Percentiles rank a stretch among this genome's conserved stretches.
phyloP scores from a whole-genome alignment of 2,329 filamentous ascomycete genomes.

The Chrysoporthe puriensis region DNA sequence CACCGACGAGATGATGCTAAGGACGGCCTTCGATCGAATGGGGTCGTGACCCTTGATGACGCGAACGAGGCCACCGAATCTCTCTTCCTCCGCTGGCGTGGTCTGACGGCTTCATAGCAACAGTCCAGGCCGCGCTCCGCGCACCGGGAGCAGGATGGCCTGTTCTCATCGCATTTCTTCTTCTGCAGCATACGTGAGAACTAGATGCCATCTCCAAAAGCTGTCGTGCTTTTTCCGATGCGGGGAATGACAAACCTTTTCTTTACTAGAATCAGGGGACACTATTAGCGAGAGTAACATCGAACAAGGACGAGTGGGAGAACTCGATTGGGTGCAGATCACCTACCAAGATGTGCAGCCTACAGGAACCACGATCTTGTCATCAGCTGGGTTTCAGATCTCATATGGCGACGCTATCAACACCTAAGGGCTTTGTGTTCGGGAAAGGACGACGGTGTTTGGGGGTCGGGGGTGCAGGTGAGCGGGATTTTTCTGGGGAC shows the following conservation, averaged over 20 bases:
- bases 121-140: conserved; percentile 53
- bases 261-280: conserved; percentile 45
- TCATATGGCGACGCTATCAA: neutral
- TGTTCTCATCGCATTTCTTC: conserved; percentile 61
- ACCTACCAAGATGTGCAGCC: conserved; percentile 59
- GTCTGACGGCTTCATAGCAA: conserved; percentile 52
- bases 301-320: conserved; percentile 14
- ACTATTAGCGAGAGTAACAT: conserved; percentile 27
- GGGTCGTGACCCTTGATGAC: conserved; percentile 24
- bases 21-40: conserved; percentile 23
- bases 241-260: conserved; percentile 49
- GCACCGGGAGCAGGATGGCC: conserved; percentile 56
- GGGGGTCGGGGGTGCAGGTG: conserved; percentile 5
- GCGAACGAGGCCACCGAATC: conserved; percentile 36
- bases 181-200: conserved; percentile 44
- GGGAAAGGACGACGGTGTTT: too few species aligned
- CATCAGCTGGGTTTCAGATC: conserved; percentile 31
- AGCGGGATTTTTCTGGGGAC: too few species aligned
- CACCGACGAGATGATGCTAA: conserved; percentile 37
- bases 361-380: conserved; percentile 35
- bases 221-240: neutral
- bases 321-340: conserved; percentile 17
- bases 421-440: too few species aligned
- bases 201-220: neutral
- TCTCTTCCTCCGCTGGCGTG: conserved; percentile 46